These are phyloP conservation scores for Dendrostoma leiphaemia DNA, from an alignment of 2,329 filamentous ascomycete genomes.

Conservation along the genomic window DNA sequence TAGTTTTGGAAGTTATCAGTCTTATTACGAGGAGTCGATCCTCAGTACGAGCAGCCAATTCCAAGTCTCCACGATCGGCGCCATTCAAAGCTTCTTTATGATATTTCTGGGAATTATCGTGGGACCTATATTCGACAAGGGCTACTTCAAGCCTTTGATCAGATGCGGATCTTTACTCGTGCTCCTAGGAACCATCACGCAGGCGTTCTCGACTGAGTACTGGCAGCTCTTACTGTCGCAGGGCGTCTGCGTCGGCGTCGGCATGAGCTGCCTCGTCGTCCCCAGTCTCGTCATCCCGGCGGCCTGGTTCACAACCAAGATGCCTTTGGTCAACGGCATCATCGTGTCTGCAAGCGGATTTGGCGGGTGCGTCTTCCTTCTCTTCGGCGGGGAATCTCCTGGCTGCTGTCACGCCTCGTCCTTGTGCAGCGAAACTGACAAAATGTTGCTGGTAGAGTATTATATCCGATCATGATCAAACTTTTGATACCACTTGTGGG, in stretches of 20 bases:
- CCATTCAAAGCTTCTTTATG: conserved; percentile 40
- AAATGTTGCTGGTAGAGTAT: not conserved
- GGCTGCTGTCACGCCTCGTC: too few relatives aligned
- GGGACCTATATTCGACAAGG: conserved; percentile 41
- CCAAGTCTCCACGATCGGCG: conserved; percentile 44
- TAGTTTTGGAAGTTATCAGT: conserved; percentile 44
- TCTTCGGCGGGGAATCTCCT: not conserved
- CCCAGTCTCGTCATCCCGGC: conserved; percentile 35
- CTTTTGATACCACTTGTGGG: conserved; percentile 10
- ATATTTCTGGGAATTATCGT: conserved; percentile 38
- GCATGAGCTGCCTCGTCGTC: conserved; percentile 34
- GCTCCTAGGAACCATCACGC: conserved; percentile 42
- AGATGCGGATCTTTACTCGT: conserved; percentile 33
- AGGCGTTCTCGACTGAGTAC: conserved; percentile 40
- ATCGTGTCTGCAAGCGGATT: conserved; percentile 23
- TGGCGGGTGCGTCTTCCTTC: conserved; percentile 7
- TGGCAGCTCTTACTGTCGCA: conserved; percentile 34
- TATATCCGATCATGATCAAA: conserved; percentile 18
- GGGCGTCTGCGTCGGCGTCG: conserved; percentile 29
- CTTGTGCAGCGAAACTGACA: not conserved
- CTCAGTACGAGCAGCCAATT: conserved; percentile 32
- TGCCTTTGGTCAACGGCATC: conserved; percentile 32
- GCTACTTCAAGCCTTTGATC: conserved; percentile 38
- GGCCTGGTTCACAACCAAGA: conserved; percentile 36
- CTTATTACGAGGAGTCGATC: conserved; percentile 37